These are phyloP conservation scores for Mycena belliarum DNA, from an alignment of 768 basidiomycete species.

Conservation along the genomic window DNA sequence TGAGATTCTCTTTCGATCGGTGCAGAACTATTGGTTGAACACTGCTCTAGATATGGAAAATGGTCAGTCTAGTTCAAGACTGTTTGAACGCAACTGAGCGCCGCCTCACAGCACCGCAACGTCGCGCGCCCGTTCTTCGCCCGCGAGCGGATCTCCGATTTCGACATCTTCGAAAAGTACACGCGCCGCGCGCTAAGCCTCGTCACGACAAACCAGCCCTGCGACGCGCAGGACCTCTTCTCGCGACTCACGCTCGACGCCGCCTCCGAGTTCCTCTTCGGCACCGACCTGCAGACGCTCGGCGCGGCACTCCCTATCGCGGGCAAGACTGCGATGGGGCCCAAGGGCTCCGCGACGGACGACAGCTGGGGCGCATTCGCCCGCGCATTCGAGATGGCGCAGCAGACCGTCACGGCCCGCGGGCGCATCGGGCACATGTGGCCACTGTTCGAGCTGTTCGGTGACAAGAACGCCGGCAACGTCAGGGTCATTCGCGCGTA, in stretches of 20 bases:
- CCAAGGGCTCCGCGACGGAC: slow-evolving; percentile 60
- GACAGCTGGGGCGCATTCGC: slow-evolving; percentile 66
- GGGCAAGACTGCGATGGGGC: slow-evolving; percentile 45
- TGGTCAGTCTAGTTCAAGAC: slow-evolving; percentile 39
- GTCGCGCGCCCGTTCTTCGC: slow-evolving; percentile 76
- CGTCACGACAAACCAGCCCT: slow-evolving; percentile 46
- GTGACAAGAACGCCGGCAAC: slow-evolving; percentile 51
- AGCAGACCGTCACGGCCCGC: slow-evolving; percentile 52
- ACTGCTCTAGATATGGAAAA: slow-evolving; percentile 57
- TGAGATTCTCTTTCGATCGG: slow-evolving; percentile 28
- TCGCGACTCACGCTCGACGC: slow-evolving; percentile 70
- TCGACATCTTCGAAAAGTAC: slow-evolving; percentile 65
- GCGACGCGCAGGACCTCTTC: slow-evolving; percentile 70
- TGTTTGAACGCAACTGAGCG: neutral
- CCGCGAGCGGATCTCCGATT: slow-evolving; percentile 69
- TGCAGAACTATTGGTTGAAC: slow-evolving; percentile 3
- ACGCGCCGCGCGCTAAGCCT: slow-evolving; percentile 48
- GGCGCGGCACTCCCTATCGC: slow-evolving; percentile 54
- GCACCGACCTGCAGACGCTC: slow-evolving; percentile 61
- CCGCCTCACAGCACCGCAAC: slow-evolving; percentile 59
- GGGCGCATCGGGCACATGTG: slow-evolving; percentile 55
- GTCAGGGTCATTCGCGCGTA: slow-evolving; percentile 51
- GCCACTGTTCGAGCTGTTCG: slow-evolving; percentile 61
- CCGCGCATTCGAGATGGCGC: slow-evolving; percentile 58
- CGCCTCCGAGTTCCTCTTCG: slow-evolving; percentile 75